Percentiles rank a stretch among this genome's conserved stretches.
phyloP scores from a whole-genome alignment of 1,139 yeast species.

The Maudiozyma humilis region DNA sequence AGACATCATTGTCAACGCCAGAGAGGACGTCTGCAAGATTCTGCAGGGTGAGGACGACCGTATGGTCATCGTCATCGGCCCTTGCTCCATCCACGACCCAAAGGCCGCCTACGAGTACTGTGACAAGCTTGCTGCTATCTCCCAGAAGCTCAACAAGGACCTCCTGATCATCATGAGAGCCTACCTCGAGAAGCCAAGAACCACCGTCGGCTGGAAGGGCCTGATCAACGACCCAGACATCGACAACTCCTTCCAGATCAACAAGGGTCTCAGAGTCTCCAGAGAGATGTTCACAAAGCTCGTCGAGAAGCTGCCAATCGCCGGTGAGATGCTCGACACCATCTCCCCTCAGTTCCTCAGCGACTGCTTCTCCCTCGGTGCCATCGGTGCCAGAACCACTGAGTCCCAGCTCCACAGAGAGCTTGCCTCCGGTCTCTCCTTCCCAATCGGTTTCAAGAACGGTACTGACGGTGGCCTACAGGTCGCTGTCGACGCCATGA shows the following conservation, averaged over 20 bases:
- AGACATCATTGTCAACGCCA: conserved; percentile 65
- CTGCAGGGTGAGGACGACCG: conserved; percentile 71
- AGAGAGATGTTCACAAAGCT: conserved; percentile 80
- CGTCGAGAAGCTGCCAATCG: conserved; percentile 79
- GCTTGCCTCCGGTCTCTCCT: conserved; percentile 88
- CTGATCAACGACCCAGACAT: conserved; percentile 94
- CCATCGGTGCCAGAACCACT: conserved; percentile 98
- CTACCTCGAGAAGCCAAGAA: conserved; percentile 94
- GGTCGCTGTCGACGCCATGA: conserved; percentile 90
- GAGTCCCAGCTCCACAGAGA: conserved; percentile 97
- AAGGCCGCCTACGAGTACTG: conserved; percentile 82
- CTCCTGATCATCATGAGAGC: conserved; percentile 87
- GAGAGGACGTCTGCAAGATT: conserved; percentile 66
- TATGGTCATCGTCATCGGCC: conserved; percentile 79
- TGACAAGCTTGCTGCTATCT: conserved; percentile 62
- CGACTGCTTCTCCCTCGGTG: conserved; percentile 88
- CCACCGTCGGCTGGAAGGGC: conserved; percentile 99
- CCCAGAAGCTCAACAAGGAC: conserved; percentile 60
- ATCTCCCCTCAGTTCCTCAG: conserved; percentile 95
- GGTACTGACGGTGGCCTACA: conserved; percentile 94
- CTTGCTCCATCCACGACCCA: conserved; percentile 93
- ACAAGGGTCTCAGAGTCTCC: conserved; percentile 84
- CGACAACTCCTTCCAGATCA: conserved; percentile 85
- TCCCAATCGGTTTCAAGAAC: conserved; percentile 97
- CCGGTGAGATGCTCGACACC: conserved; percentile 96